These are phyloP conservation scores for Ilex paraguariensis DNA, from an alignment of 305 asterid genomes.

Conservation along the genomic window DNA sequence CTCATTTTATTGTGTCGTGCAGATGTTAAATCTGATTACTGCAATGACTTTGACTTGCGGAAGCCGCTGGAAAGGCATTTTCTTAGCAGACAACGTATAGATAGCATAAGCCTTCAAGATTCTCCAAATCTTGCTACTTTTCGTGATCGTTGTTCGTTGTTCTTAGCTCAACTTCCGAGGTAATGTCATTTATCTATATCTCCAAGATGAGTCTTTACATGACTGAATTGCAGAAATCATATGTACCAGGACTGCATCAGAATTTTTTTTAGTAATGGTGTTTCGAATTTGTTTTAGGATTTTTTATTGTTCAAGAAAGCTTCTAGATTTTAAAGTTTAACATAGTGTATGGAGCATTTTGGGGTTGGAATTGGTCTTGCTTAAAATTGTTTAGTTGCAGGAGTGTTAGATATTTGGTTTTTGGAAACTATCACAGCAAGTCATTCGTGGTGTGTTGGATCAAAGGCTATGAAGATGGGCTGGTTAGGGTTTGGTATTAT, in stretches of 20 bases:
- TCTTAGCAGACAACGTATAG: conserved; percentile 52
- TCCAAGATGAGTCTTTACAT: neutral
- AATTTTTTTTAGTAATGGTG: neutral
- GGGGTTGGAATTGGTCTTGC: neutral
- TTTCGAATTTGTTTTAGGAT: neutral
- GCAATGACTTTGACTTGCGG: conserved; percentile 83
- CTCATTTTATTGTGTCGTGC: conserved; percentile 19
- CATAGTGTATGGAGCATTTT: neutral
- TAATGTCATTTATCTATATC: conserved; percentile 17
- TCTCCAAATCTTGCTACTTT: conserved; percentile 60
- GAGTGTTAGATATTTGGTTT: neutral
- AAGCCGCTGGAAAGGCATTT: conserved; percentile 84
- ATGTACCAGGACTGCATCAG: neutral
- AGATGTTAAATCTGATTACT: conserved; percentile 81
- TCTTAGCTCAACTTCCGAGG: conserved; percentile 69
- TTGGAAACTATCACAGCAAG: neutral
- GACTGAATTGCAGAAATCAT: no score
- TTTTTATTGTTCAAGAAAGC: neutral
- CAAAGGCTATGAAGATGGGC: neutral
- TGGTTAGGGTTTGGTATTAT: neutral
- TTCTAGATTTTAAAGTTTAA: neutral
- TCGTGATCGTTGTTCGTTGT: conserved; percentile 60
- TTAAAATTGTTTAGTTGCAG: neutral
- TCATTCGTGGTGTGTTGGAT: neutral
- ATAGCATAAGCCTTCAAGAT: conserved; percentile 63